phyloP scores from a whole-genome alignment of 2,329 filamentous ascomycete species.

The Rutstroemia sydowiana region DNA sequence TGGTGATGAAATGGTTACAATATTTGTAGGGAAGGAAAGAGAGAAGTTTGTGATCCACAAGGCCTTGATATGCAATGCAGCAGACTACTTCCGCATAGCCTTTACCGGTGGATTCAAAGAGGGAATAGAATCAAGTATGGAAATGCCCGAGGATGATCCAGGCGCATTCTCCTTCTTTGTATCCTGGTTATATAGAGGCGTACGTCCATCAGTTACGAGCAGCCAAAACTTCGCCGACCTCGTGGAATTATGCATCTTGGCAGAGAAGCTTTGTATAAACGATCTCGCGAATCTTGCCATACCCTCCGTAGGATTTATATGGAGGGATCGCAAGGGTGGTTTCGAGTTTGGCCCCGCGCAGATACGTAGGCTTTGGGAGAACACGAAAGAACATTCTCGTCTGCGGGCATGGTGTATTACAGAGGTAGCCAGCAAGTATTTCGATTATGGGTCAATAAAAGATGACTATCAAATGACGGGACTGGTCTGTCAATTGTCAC shows the following conservation, averaged over 20 bases:
- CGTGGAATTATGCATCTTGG: constrained; percentile 1
- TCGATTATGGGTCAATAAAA: too few species aligned
- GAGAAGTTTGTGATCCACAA: constrained; percentile 21
- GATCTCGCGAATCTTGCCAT: not conserved
- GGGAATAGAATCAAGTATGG: not conserved
- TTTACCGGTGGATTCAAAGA: constrained; percentile 11
- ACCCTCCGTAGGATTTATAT: not conserved
- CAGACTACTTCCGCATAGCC: constrained; percentile 12
- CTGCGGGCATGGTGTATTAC: not conserved
- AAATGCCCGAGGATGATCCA: constrained; percentile 8
- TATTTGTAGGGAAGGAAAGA: constrained; percentile 17
- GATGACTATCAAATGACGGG: not conserved
- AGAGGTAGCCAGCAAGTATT: too few species aligned
- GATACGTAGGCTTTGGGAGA: not conserved
- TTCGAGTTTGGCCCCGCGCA: not conserved
- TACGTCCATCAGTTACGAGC: not conserved
- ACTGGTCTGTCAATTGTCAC: not conserved
- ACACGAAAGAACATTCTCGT: not conserved
- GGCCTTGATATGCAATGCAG: constrained; percentile 14
- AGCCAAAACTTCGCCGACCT: not conserved
- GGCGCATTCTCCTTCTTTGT: constrained; percentile 3
- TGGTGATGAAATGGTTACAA: not conserved
- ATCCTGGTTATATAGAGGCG: constrained; percentile 7
- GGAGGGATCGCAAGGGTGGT: not conserved
- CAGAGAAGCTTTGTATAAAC: constrained; percentile 1